Percentiles rank a stretch among this genome's conserved stretches.
These are phyloP conservation scores for Linnemannia exigua DNA, from an alignment of 192 early-diverging fungal genomes.

Conservation along the genomic window DNA sequence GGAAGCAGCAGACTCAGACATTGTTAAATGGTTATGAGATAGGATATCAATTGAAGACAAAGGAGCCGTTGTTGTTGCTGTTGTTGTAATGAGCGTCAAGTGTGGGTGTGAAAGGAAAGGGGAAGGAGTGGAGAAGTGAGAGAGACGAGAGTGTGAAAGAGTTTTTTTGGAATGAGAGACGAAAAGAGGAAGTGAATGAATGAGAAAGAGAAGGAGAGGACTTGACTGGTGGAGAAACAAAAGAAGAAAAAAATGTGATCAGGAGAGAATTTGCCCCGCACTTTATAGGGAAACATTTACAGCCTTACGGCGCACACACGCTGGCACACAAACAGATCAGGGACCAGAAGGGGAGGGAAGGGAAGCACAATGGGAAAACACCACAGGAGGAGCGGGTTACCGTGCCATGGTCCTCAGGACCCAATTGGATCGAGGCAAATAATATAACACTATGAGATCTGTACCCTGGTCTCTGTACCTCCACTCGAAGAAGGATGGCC, in stretches of 20 bases:
- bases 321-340: not conserved
- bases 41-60: not conserved
- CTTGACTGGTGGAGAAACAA: constrained; percentile 11
- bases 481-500: too few relatives aligned
- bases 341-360: not conserved
- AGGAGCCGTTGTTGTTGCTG: not conserved
- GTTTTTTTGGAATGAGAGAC: not conserved
- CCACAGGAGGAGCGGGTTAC: too few relatives aligned
- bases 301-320: not conserved
- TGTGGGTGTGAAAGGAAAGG: not conserved
- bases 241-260: constrained; percentile 4
- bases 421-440: not conserved
- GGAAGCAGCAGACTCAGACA: constrained; percentile 45
- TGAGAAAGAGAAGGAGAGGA: not conserved
- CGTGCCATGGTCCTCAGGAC: not conserved
- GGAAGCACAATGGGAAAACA: not conserved
- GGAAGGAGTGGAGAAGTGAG: not conserved
- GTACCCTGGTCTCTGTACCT: not conserved
- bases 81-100: not conserved
- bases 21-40: not conserved
- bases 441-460: not conserved
- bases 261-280: not conserved
- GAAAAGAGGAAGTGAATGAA: constrained; percentile 15
- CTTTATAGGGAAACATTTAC: constrained; percentile 17
- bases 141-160: not conserved